Base-by-base conservation (phyloP, 2,329 filamentous ascomycete genomes). In the Aureobasidium lini region DNA sequence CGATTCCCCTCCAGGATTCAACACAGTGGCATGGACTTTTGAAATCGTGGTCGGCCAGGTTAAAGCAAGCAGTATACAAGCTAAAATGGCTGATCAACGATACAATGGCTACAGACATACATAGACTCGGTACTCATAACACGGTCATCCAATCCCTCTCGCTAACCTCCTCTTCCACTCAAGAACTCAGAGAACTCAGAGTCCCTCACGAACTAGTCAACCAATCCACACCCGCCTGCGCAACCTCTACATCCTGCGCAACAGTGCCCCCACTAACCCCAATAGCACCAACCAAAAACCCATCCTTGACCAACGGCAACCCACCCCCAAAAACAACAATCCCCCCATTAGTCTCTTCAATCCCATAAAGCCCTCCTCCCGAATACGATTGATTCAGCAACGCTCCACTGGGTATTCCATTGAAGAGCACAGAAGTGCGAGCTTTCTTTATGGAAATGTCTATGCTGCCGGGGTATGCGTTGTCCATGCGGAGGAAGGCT, bases 391-490 rank as follows among this genome's bases (percentile, higher is more conserved):
- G 52, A 13, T 56, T 66, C 36, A 66, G 65, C 23, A 68, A 52
- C 1, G 60, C 65, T 34, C 62, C 64, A 9, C 63, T 66, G 23
- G 66, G 66, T 7, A 64, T 61, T 9, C 67, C 68, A 32, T 69
- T 69, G 64, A 68, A 69, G 28, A 64, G 48, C 5, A 64, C 63
- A 5, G 66, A 64, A 1, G 66, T 68, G 48, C 66, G 64, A 9
- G 68, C 67, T 53, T 70, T 68, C 60, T 68, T 68, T 40, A 65
- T 66, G 44, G 60, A 64, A 40, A 70, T 68, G 54, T 69, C 66
- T 37, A 67, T 64, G 43, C 62, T 66, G 40, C 61, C 64, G 16
- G 68, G 64, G 57, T 62, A 68, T 29, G 67, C 64, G 56, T 68
- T 67, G 57, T 69, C 67, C 65, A 67, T 70, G 28, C 66, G 64